Conservation (phyloP, 768 basidiomycete species). For the Leucocoprinus birnbaumii region DNA sequence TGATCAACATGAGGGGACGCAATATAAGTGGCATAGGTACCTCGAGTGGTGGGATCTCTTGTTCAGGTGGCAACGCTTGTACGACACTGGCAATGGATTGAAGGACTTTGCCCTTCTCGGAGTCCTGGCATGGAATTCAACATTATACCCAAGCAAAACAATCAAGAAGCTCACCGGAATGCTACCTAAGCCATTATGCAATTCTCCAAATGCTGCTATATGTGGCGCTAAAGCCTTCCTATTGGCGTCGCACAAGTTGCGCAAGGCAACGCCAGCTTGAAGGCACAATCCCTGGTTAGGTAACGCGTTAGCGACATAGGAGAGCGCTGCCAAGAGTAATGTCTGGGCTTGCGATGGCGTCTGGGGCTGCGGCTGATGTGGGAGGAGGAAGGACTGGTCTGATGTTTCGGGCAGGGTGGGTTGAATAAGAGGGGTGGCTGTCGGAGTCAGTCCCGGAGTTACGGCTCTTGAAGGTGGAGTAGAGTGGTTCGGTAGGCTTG, state of each 20-base stretch:
- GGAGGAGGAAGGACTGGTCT: background rate
- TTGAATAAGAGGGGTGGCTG: background rate
- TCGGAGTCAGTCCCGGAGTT: slow-evolving; percentile 7
- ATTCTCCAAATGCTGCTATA: slow-evolving; percentile 78
- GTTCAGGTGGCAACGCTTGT: slow-evolving; percentile 78
- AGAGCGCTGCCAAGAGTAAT: slow-evolving; percentile 62
- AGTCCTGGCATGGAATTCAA: slow-evolving; percentile 44
- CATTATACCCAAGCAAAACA: background rate
- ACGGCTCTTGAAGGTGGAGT: slow-evolving; percentile 14
- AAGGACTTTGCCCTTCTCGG: slow-evolving; percentile 86
- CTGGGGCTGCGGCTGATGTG: slow-evolving; percentile 10
- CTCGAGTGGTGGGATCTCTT: slow-evolving; percentile 77
- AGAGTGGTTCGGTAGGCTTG: slow-evolving; percentile 34
- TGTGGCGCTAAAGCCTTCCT: slow-evolving; percentile 79
- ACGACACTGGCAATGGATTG: slow-evolving; percentile 93
- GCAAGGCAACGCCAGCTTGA: slow-evolving; percentile 77
- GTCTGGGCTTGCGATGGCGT: slow-evolving; percentile 23
- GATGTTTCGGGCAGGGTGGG: background rate
- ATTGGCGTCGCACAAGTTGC: slow-evolving; percentile 89
- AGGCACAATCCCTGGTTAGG: slow-evolving; percentile 62
- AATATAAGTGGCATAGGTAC: slow-evolving; percentile 30
- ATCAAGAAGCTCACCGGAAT: slow-evolving; percentile 57
- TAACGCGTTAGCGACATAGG: slow-evolving; percentile 70
- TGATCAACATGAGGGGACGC: background rate
- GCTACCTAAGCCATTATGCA: slow-evolving; percentile 72